Evolutionary conservation across 768 basidiomycete species (phyloP).

Genomic region (Trametes punicea): DNA sequence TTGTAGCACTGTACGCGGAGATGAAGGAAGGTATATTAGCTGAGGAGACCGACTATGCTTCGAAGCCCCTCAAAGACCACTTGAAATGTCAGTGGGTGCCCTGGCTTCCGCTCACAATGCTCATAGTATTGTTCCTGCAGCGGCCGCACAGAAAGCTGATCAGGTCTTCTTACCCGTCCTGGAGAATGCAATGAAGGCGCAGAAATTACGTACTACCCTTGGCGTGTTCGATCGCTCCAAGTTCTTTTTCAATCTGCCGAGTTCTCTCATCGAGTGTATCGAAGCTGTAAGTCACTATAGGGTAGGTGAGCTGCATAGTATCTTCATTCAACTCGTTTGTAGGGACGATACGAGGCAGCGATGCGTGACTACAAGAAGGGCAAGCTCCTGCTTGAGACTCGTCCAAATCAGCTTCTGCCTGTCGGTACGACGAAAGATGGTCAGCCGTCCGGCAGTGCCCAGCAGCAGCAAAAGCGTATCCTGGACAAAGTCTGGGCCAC

Average conservation of each 20-base stretch:
- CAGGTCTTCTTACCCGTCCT: constrained; percentile 95
- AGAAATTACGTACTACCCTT: constrained; percentile 87
- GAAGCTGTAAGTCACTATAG: constrained; percentile 63
- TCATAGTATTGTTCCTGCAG: constrained; percentile 37
- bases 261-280: constrained; percentile 82
- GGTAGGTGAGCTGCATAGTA: no score
- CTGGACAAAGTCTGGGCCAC: constrained; percentile 95
- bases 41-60: constrained; percentile 74
- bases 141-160: constrained; percentile 88
- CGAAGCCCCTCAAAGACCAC: constrained; percentile 76
- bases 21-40: constrained; percentile 89
- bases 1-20: constrained; percentile 77
- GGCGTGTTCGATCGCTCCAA: constrained; percentile 95
- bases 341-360: constrained; percentile 94
- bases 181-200: constrained; percentile 92
- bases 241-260: constrained; percentile 98
- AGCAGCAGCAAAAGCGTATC: constrained; percentile 86
- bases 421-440: constrained; percentile 60
- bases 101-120: not conserved
- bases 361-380: constrained; percentile 97
- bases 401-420: constrained; percentile 83
- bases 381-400: constrained; percentile 81
- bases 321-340: not conserved
- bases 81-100: constrained; percentile 63
- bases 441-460: constrained; percentile 43